Evolutionary conservation across 2,329 filamentous ascomycete genomes (phyloP).

Genomic region (Fusarium sp.): DNA sequence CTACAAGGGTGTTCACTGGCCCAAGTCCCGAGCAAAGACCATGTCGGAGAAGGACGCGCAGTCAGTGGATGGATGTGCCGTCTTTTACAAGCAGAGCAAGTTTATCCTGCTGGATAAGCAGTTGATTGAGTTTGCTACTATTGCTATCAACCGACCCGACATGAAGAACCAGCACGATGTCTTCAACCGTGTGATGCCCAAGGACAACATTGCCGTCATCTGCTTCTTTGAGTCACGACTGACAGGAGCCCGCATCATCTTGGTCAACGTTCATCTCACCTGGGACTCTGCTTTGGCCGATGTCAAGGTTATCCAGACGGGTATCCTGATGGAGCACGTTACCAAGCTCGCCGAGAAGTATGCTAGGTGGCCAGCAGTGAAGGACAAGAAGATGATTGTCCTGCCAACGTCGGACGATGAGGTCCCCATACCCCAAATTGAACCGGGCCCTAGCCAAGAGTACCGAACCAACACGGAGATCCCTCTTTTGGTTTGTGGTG

Average conservation of each 20-base stretch:
- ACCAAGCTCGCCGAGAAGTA: conserved; percentile 87
- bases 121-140: conserved; percentile 87
- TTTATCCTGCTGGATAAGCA: conserved; percentile 95
- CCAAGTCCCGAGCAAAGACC: conserved; percentile 86
- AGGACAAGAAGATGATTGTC: conserved; percentile 74
- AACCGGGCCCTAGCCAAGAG: conserved; percentile 81
- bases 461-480: conserved; percentile 88
- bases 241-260: conserved; percentile 89
- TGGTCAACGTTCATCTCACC: conserved; percentile 92
- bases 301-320: conserved; percentile 95
- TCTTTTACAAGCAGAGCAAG: conserved; percentile 95
- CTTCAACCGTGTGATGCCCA: conserved; percentile 98
- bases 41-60: conserved; percentile 90
- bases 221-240: conserved; percentile 90
- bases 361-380: conserved; percentile 77
- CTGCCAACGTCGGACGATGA: conserved; percentile 56
- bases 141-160: conserved; percentile 91
- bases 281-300: conserved; percentile 93
- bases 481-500: conserved; percentile 88
- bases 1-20: conserved; percentile 94
- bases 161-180: conserved; percentile 98
- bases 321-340: conserved; percentile 91
- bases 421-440: conserved; percentile 59
- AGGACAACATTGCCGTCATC: conserved; percentile 94
- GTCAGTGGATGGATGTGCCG: conserved; percentile 93